Evolutionary conservation across 257 asterid species (phyloP), one percentile per base, ranked within the genome.

Genomic region (Nemophila menziesii): DNA sequence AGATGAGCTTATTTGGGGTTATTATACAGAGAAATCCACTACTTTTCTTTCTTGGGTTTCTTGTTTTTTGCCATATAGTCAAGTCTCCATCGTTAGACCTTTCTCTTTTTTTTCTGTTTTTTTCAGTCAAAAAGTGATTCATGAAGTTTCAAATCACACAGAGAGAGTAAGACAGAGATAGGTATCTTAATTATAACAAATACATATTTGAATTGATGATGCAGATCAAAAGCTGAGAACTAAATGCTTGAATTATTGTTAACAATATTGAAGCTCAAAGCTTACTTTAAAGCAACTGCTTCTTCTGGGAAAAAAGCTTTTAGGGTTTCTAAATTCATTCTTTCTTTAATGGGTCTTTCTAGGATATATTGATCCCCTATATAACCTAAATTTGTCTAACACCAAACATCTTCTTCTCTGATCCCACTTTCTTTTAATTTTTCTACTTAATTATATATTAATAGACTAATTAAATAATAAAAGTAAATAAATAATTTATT

Each of bases 51-150:
- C 57, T 53, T 48, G 49, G 52, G 33, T 59, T 51, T 46, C 61
- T 46, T 51, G 43, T 42, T 44, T 50, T 47, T 55, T 43, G 16
- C 39, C n/a, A n/a, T 52, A 29, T 46, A 59, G 93, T 74, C 83
- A 67, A 45, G 86, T 83, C 95, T 50, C 70, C 71, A 71, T 83
- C 95, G 26, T 55, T 58, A 65, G 63, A 53, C 76, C 49, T 65
- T 63, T 16, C 18, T 33, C 53, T 17, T 65, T 56, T 46, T 44
- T 65, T 60, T 61, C 60, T 22, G 27, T 39, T 65, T 48, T 51
- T 61, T 65, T 62, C 81, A 65, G 81, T 71, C 85, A 60, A 64
- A 44, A 73, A 63, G 77, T 70, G 73, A 65, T 62, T 42, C 12
- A 52, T 49, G 55, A 16, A 54, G 17, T 16, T 36, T 49, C 49